These are phyloP conservation scores for Fremontodendron californicum DNA, from an alignment of 345 rosid species.

Conservation along the genomic window DNA sequence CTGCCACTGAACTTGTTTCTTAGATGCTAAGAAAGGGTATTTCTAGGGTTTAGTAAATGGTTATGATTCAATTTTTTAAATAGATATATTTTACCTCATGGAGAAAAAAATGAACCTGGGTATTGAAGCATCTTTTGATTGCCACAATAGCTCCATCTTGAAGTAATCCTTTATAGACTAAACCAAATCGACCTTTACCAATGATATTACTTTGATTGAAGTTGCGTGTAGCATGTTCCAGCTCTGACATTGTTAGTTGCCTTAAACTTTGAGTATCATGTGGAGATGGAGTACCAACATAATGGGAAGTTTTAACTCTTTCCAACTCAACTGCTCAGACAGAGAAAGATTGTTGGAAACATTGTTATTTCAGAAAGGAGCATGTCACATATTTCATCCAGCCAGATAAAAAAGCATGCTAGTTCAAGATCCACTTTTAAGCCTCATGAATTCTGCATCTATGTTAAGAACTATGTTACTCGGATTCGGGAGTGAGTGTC, in stretches of 20 bases:
- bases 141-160: conserved; percentile 45
- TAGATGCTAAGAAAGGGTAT: not conserved
- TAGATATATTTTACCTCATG: conserved; percentile 27
- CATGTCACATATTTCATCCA: too few species aligned
- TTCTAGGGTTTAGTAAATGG: not conserved
- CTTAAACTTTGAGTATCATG: conserved; percentile 15
- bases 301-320: conserved; percentile 22
- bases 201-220: conserved; percentile 40
- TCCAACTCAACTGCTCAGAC: conserved; percentile 28
- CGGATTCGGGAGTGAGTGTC: too few species aligned
- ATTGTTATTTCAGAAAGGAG: too few species aligned
- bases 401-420: too few species aligned
- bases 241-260: conserved; percentile 32
- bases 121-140: conserved; percentile 34
- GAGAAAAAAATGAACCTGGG: conserved; percentile 21
- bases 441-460: too few species aligned
- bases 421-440: too few species aligned
- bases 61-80: not conserved
- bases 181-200: conserved; percentile 37
- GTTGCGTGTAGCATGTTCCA: conserved; percentile 39
- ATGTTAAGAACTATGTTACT: too few species aligned
- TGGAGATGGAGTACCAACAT: conserved; percentile 21
- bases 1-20: not conserved
- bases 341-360: too few species aligned
- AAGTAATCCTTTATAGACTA: conserved; percentile 39